Conservation (phyloP, 306 rosid genomes). For the Cucumis hystrix region DNA sequence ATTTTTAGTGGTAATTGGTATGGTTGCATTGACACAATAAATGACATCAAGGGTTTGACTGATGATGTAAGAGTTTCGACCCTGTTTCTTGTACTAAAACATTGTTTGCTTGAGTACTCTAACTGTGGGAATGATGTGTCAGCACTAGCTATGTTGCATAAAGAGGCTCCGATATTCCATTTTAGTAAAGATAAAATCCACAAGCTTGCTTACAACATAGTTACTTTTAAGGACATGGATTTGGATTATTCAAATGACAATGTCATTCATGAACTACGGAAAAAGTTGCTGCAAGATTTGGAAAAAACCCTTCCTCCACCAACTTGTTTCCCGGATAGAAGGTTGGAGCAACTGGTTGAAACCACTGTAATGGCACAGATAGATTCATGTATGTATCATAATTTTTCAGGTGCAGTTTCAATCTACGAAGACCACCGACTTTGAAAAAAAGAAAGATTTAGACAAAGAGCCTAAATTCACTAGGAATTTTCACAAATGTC, state of each 20-base stretch:
- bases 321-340: slow-evolving; percentile 31
- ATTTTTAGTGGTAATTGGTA: slow-evolving; percentile 52
- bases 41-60: slow-evolving; percentile 25
- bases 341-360: slow-evolving; percentile 77
- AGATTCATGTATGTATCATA: slow-evolving; percentile 66
- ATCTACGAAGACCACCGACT: slow-evolving; percentile 72
- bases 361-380: slow-evolving; percentile 43
- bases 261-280: slow-evolving; percentile 27
- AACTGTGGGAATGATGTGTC: slow-evolving; percentile 38
- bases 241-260: slow-evolving; percentile 21
- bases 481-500: no score
- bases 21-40: slow-evolving; percentile 32
- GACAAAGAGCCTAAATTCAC: no score
- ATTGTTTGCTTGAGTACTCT: slow-evolving; percentile 46
- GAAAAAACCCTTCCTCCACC: slow-evolving; percentile 64
- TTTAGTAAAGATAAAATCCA: slow-evolving; percentile 44
- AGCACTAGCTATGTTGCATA: slow-evolving; percentile 60
- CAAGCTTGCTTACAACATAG: slow-evolving; percentile 36
- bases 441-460: no score
- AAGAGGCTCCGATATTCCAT: slow-evolving; percentile 29
- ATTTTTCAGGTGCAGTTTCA: slow-evolving; percentile 34
- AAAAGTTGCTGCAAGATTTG: slow-evolving; percentile 39
- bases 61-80: slow-evolving; percentile 55
- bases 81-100: slow-evolving; percentile 51
- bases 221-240: slow-evolving; percentile 29